Conservation (phyloP, 2,329 filamentous ascomycete species). For the Colletotrichum musae region DNA sequence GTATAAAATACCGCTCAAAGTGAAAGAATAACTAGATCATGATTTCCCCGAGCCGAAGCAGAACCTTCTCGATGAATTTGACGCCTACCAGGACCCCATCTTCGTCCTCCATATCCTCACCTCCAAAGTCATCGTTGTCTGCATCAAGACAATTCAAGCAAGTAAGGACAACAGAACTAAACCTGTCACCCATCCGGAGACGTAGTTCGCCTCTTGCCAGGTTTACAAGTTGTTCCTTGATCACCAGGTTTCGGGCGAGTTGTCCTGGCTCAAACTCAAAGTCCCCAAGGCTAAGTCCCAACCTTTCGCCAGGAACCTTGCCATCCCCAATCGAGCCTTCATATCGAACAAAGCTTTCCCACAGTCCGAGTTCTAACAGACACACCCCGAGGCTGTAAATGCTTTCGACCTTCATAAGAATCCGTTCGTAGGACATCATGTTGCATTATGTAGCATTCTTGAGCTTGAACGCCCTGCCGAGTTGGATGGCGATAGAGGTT, state of each 20-base stretch:
- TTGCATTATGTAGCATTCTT: no score
- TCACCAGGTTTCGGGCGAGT: not conserved
- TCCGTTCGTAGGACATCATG: no score
- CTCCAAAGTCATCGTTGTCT: constrained; percentile 48
- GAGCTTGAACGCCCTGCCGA: no score
- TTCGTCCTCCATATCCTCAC: constrained; percentile 48
- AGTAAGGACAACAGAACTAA: constrained; percentile 48
- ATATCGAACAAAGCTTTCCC: no score
- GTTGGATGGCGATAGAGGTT: no score
- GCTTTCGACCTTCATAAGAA: no score
- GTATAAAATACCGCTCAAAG: no score
- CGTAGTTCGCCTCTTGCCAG: constrained; percentile 42
- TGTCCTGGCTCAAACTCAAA: not conserved
- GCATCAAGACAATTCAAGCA: constrained; percentile 54
- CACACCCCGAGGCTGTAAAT: no score
- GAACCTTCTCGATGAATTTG: constrained; percentile 48
- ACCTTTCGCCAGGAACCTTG: no score
- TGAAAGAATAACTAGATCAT: not conserved
- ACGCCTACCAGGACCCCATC: constrained; percentile 49
- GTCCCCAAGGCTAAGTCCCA: not conserved
- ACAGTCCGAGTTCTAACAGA: no score
- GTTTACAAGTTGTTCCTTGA: constrained; percentile 40
- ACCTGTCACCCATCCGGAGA: constrained; percentile 48
- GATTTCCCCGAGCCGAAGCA: constrained; percentile 20
- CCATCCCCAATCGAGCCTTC: no score